Conservation (phyloP, 331 rosid species). For the Rosa hybrid region DNA sequence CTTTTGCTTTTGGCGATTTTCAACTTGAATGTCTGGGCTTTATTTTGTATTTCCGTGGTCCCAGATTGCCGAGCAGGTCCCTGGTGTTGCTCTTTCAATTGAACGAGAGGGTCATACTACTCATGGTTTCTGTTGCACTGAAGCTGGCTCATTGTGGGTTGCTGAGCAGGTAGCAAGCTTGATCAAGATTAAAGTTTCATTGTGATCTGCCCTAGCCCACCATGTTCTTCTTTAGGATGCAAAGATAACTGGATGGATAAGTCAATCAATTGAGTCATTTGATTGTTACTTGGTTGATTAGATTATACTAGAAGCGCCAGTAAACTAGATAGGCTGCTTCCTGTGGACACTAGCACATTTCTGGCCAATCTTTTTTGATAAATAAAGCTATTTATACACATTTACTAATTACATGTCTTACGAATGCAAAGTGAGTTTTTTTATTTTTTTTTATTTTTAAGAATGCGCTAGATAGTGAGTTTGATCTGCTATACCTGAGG, state of each 20-base stretch:
- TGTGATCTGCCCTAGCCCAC: slow-evolving; percentile 27
- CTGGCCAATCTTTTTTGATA: not conserved
- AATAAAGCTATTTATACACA: not conserved
- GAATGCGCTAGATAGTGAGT: no score
- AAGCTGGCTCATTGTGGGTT: slow-evolving; percentile 81
- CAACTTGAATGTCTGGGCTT: slow-evolving; percentile 19
- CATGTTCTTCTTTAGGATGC: slow-evolving; percentile 18
- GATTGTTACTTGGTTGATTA: slow-evolving; percentile 8
- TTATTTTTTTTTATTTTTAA: no score
- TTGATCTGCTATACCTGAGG: no score
- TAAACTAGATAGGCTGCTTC: not conserved
- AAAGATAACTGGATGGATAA: slow-evolving; percentile 17
- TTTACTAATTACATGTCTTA: not conserved
- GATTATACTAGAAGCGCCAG: not conserved
- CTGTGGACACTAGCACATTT: not conserved
- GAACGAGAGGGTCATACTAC: slow-evolving; percentile 72
- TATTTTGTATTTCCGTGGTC: slow-evolving; percentile 22
- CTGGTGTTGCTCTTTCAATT: slow-evolving; percentile 47
- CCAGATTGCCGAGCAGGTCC: slow-evolving; percentile 77
- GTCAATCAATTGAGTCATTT: not conserved
- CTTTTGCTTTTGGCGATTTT: slow-evolving; percentile 4
- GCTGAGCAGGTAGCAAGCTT: slow-evolving; percentile 75
- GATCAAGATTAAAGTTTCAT: slow-evolving; percentile 45
- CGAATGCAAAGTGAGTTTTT: no score
- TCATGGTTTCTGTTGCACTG: slow-evolving; percentile 76